phyloP scores from a whole-genome alignment of 768 basidiomycete genomes.

The Lentinula aciculospora region DNA sequence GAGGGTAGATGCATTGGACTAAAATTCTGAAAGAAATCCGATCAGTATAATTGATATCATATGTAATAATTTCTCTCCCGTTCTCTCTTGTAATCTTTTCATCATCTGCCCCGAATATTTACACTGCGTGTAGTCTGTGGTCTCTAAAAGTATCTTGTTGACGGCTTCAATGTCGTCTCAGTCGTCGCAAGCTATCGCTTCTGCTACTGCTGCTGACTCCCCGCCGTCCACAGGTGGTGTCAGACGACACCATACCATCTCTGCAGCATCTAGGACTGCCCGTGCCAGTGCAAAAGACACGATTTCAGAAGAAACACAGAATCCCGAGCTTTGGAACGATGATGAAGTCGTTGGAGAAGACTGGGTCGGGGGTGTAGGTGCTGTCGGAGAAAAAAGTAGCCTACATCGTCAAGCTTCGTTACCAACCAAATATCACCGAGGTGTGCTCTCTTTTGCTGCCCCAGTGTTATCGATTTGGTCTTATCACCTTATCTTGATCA shows the following conservation, averaged over 20 bases:
- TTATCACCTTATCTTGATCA: conserved; percentile 19
- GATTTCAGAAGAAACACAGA: conserved; percentile 63
- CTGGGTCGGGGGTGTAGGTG: conserved; percentile 78
- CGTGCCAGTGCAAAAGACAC: conserved; percentile 55
- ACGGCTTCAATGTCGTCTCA: conserved; percentile 8
- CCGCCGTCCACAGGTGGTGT: conserved; percentile 31
- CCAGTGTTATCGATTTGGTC: background rate
- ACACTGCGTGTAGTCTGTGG: background rate
- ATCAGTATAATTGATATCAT: background rate
- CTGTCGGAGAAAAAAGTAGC: conserved; percentile 77
- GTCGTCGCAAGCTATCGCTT: background rate
- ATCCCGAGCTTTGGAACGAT: conserved; percentile 58
- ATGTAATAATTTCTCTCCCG: background rate
- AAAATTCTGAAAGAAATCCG: background rate
- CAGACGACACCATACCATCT: conserved; percentile 82
- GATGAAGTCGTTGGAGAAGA: conserved; percentile 77
- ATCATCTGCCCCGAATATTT: background rate
- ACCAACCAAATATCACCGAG: conserved; percentile 75
- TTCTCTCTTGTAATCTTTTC: background rate
- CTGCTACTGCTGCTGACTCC: background rate
- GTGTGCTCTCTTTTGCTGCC: conserved; percentile 29
- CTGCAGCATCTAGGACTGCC: conserved; percentile 63
- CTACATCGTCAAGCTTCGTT: conserved; percentile 79
- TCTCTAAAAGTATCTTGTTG: background rate
- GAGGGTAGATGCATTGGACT: background rate